Conservation (phyloP, 2,329 filamentous ascomycete species). For the Nigrospora sphaerica region DNA sequence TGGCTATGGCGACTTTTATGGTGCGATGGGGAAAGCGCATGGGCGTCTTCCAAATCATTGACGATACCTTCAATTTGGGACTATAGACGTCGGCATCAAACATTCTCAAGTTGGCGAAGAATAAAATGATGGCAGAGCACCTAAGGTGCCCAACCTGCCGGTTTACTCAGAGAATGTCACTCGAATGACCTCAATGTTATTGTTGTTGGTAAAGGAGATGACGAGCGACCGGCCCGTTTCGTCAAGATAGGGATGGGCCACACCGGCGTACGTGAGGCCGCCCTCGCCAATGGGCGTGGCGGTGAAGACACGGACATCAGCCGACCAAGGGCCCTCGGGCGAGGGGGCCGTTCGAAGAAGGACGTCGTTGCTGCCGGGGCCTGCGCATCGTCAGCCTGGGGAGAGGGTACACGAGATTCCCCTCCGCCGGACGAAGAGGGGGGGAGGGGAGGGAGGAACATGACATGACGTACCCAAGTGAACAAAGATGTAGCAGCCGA, state of each 20-base stretch:
- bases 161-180: slow-evolving; percentile 15
- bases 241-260: slow-evolving; percentile 30
- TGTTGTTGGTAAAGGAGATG: slow-evolving; percentile 31
- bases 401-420: no score
- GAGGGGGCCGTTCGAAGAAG: slow-evolving; percentile 17
- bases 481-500: slow-evolving; percentile 27
- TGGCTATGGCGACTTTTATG: no score
- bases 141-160: not conserved
- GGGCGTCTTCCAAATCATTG: no score
- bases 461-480: slow-evolving; percentile 14
- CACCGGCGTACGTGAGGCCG: slow-evolving; percentile 27
- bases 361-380: slow-evolving; percentile 9
- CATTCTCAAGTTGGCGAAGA: no score
- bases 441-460: not conserved
- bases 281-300: slow-evolving; percentile 21
- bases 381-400: slow-evolving; percentile 1
- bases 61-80: no score
- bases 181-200: slow-evolving; percentile 28
- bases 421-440: no score
- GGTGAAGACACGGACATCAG: slow-evolving; percentile 25
- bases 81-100: no score
- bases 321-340: slow-evolving; percentile 29
- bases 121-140: no score
- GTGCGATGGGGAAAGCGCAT: no score
- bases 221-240: slow-evolving; percentile 25